A percentile compares a stretch with the other conserved stretches of the same genome.
Conservation (phyloP, 805 yeast species). For the Osmozyma mogii region DNA sequence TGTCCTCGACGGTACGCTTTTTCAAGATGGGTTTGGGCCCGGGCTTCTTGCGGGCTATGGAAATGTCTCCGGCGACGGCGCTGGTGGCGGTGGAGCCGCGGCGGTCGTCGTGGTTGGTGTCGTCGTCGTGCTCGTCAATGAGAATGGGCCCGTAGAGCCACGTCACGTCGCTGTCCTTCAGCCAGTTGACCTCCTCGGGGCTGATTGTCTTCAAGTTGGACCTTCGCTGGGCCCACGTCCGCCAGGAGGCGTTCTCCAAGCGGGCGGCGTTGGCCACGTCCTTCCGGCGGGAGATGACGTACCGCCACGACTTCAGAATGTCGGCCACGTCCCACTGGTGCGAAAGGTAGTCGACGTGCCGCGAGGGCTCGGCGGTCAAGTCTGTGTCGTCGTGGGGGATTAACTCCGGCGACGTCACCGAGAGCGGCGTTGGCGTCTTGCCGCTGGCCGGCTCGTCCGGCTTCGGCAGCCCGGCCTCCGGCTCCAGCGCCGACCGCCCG, state of each 20-base stretch:
- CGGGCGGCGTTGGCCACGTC: slow-evolving; percentile 61
- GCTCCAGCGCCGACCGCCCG: no score
- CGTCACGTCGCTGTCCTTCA: slow-evolving; percentile 92
- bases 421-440: slow-evolving; percentile 7
- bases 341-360: slow-evolving; percentile 90
- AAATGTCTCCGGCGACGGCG: slow-evolving; percentile 39
- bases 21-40: slow-evolving; percentile 78
- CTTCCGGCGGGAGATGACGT: slow-evolving; percentile 72
- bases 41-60: slow-evolving; percentile 25
- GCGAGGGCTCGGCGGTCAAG: slow-evolving; percentile 69
- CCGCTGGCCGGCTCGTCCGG: slow-evolving; percentile 1
- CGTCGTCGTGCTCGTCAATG: slow-evolving; percentile 27
- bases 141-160: slow-evolving; percentile 94
- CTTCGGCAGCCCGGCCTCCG: no score
- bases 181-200: slow-evolving; percentile 82
- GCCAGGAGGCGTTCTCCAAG: slow-evolving; percentile 65
- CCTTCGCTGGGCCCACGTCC: slow-evolving; percentile 88
- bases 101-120: slow-evolving; percentile 7
- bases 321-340: slow-evolving; percentile 95
- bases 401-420: slow-evolving; percentile 21
- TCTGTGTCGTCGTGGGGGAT: slow-evolving; percentile 81
- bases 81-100: slow-evolving; percentile 29
- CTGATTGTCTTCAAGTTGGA: slow-evolving; percentile 65
- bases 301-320: slow-evolving; percentile 92
- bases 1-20: slow-evolving; percentile 77